phyloP scores from a whole-genome alignment of 73 alveolate species.

The Blepharisma japonicum region DNA sequence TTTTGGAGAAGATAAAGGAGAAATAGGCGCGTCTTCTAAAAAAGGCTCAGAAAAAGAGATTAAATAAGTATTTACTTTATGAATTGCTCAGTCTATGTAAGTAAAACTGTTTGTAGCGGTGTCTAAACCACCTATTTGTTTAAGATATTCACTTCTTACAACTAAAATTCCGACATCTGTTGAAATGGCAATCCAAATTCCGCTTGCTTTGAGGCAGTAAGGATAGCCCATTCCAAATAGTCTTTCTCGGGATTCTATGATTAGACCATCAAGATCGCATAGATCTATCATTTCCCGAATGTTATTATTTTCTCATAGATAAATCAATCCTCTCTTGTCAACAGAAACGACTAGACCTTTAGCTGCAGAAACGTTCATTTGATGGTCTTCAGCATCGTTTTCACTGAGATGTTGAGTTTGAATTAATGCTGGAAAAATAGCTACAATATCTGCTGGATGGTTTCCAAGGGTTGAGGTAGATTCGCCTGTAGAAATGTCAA shows the following conservation, averaged over 20 bases:
- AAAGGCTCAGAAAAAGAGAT: no score
- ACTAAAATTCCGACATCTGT: conserved; percentile 25
- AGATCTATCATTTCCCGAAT: neutral
- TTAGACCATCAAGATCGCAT: neutral
- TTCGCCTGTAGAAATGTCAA: conserved; percentile 16
- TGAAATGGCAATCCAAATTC: neutral
- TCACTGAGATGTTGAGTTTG: neutral
- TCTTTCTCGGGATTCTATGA: conserved; percentile 11
- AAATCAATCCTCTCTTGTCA: conserved; percentile 3
- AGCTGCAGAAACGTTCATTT: neutral
- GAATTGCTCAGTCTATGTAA: no score
- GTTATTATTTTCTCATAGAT: neutral
- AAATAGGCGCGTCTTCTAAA: no score
- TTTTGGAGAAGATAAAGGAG: conserved; percentile 35
- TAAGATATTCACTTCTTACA: conserved; percentile 17
- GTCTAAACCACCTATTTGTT: conserved; percentile 15
- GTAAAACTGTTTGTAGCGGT: no score
- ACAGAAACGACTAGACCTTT: conserved; percentile 17
- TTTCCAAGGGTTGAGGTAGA: neutral
- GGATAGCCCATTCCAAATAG: conserved; percentile 28
- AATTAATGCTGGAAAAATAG: conserved; percentile 3
- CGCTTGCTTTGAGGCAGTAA: conserved; percentile 12
- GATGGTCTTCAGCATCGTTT: neutral
- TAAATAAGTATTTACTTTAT: no score
- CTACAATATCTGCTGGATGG: neutral